Base-by-base conservation (phyloP, 1,284 basidiomycete species). In the Marasmius fiardii region DNA sequence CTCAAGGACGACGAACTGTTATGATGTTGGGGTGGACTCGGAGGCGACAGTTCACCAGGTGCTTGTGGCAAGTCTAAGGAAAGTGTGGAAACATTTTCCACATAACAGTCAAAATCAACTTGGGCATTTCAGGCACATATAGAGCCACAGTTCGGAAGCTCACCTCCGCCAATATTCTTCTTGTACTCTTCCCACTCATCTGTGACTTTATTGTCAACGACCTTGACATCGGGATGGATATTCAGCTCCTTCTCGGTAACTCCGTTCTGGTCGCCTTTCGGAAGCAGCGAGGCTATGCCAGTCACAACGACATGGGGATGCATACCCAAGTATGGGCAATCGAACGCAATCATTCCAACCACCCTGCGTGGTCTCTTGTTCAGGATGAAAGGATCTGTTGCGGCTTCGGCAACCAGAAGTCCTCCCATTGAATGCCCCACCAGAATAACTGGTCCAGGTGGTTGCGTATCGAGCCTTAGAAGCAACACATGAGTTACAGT, bases 391-490 rank as follows among this genome's bases (percentile, higher is more conserved):
- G 64, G 52, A 59, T 75, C 67, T 0, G 74, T 78, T 0, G 77
- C 80, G 2, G 80, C 81, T 47, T 83, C 80, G 4, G 80, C 80
- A 3, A 77, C 80, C 1, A 83, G 70, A 6, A 82, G 70, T 3
- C 81, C 81, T 12, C 81, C 81, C 80, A 84, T 81, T 2, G 81
- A 83, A 63, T 84, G 82, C 0, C 75, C 81, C 1, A 81, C 48
- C 1, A 84, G 69, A 52, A 84, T 81, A 7, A 83, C 78, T 34
- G 75, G 78, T 1, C 81, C 81, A 8, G 74, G 70, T 31, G 79
- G 76, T 63, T 82, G 79, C 1, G 76, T 82, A 21, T 68, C 63
- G 4, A 84, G 71, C 81, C 80, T 82, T 41, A 43, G 23, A 37
- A 51, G 28, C 54, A 14, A 26, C 45, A 54, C 47, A 55, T 43